Base-by-base conservation (phyloP, 1,139 yeast species). In the Kodamaea arcana region DNA sequence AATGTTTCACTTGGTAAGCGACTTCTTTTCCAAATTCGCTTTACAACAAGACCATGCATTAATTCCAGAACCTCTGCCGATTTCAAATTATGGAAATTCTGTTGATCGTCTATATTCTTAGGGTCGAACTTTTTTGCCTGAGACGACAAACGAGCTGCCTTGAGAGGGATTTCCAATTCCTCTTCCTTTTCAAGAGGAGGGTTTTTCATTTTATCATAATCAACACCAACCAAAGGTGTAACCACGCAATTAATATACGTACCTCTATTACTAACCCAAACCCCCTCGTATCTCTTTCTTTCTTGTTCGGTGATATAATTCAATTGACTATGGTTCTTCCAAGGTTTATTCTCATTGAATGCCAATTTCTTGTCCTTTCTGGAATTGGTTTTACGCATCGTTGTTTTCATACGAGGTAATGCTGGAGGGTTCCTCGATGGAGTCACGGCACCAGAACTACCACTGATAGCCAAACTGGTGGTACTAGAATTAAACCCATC, bases 291-390 rank as follows among this genome's bases (percentile, higher is more conserved):
- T 32, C 97, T 62, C 51, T 87, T 88, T 40, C 86, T 69, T 54
- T 92, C 97, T 24, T 69, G 72, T 20, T 82, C 88, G 0, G 83
- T 72, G 10, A 88, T 70, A 34, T 63, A 68, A 31, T 67, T 68
- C 9, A 80, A 68, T 42, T 79, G 84, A 27, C 66, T 68, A 53
- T 87, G 96, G 50, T 86, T 81, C 50, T 90, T 92, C 97, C 98
- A 92, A 0, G 97, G 97, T 56, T 90, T 88, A 44, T 85, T 87
- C 48, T 85, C 95, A 53, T 92, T 83, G 56, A 92, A 90, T 15
- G 60, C 55, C 29, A 67, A 60, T 47, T 69, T 71, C 43, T 62
- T 65, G 17, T 62, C 68, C 37, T 59, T 62, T 32, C 59, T 47
- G 36, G 58, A 63, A 46, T 69, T 72, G 31, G 72, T 70, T 44